Percentiles rank a stretch among this genome's conserved stretches.
Conservation (phyloP, 2,329 filamentous ascomycete genomes). For the Cordyceps cicadae region DNA sequence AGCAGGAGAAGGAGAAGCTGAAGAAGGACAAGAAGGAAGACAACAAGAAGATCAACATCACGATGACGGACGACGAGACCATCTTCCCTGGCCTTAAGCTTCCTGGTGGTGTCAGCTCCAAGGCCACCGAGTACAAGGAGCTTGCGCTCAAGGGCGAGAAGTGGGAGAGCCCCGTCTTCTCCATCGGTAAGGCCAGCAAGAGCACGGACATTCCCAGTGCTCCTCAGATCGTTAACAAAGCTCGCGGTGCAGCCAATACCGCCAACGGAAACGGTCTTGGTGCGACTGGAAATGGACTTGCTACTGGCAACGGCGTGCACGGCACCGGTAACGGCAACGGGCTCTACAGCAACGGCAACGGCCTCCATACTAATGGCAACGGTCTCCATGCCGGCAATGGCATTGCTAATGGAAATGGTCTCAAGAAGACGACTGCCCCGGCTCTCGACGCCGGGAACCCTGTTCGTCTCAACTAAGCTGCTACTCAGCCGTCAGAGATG, state of each 20-base stretch:
- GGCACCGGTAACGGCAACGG: slow-evolving; percentile 12
- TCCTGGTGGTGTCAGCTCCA: slow-evolving; percentile 75
- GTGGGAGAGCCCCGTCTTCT: slow-evolving; percentile 94
- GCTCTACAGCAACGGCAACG: slow-evolving; percentile 4
- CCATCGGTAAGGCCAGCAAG: slow-evolving; percentile 67
- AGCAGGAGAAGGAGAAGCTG: slow-evolving; percentile 64
- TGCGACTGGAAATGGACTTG: slow-evolving; percentile 13
- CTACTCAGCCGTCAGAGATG: background rate
- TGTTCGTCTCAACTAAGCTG: slow-evolving; percentile 3
- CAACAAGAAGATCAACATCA: slow-evolving; percentile 52
- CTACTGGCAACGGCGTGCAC: slow-evolving; percentile 12
- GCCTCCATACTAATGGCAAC: slow-evolving; percentile 2
- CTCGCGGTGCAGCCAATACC: slow-evolving; percentile 17
- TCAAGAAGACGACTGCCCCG: slow-evolving; percentile 1
- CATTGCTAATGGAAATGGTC: slow-evolving; percentile 9
- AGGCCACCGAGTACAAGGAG: slow-evolving; percentile 89
- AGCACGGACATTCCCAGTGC: slow-evolving; percentile 62
- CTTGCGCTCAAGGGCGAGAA: slow-evolving; percentile 79
- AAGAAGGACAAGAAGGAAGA: slow-evolving; percentile 6
- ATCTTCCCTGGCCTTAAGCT: slow-evolving; percentile 81
- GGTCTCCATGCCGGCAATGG: slow-evolving; percentile 13
- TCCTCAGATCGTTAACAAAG: slow-evolving; percentile 42
- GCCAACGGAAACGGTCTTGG: slow-evolving; percentile 8
- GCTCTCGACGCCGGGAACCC: slow-evolving; percentile 4
- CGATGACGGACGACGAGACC: slow-evolving; percentile 62